Base-by-base conservation (phyloP, 208 protist species). In the Plasmodiophora brassicae region DNA sequence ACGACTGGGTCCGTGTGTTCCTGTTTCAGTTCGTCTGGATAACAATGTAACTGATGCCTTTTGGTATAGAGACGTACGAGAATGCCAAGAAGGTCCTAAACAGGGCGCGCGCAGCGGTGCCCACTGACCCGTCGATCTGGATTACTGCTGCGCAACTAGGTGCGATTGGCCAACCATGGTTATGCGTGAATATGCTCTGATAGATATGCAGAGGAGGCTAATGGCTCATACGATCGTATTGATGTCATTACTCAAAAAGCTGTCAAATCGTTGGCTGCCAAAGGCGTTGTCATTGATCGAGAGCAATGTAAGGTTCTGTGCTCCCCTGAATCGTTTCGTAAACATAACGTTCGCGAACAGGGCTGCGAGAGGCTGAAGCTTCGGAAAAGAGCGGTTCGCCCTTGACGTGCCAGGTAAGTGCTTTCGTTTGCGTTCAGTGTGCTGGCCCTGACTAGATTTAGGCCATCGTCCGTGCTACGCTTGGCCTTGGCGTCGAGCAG, bases 91-190 rank as follows among this genome's bases (percentile, higher is more conserved):
- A 93, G 14, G 92, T 93, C 89, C 90, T 94, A 44, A 94, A 93
- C 84, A 36, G 86, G 44, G 96, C 96, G 0, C 89, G 94, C 43
- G 87, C 94, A 88, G 89, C 85, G 32, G 89, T 96, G 36, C 95
- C 95, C 8, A 94, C 92, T 0, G 93, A 95, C 44, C 89, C 92
- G 0, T 85, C 87, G 14, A 97, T 97, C 87, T 97, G 96, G 96
- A 95, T 97, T 71, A 91, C 94, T 0, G 96, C 95, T 0, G 94
- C 95, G 28, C 89, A 96, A 89, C 93, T 97, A 0, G 65, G 65
- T 78, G 41, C 32, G 25, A 14, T 32, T 32, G 65, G n/a, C 41
- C 10, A 44, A 44, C 5, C 10, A 5, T 32, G 10, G 5, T 38
- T 8, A 38, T 32, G 20, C 20, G n/a, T 32, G 32, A 38, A 5